Evolutionary conservation across 345 rosid species (phyloP).

Genomic region (rapeseed (Brassica napus)): Da-Ae NC_063442.1:33212501-33213000

Average conservation of each 20-base stretch:
- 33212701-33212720: slow-evolving; percentile 3
- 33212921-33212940: slow-evolving; percentile 69
- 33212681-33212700: slow-evolving; percentile 82
- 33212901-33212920: slow-evolving; percentile 93
- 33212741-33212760: neutral
- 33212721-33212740: slow-evolving; percentile 12
- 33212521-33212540: slow-evolving; percentile 98
- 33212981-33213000: slow-evolving; percentile 81
- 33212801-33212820: slow-evolving; percentile 81
- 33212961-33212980: slow-evolving; percentile 68
- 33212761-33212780: slow-evolving; percentile 57
- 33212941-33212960: slow-evolving; percentile 72
- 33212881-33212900: slow-evolving; percentile 92
- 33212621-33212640: slow-evolving; percentile 77
- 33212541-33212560: slow-evolving; percentile 77
- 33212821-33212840: slow-evolving; percentile 84
- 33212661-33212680: slow-evolving; percentile 89
- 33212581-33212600: slow-evolving; percentile 90
- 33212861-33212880: slow-evolving; percentile 95
- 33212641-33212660: slow-evolving; percentile 89
- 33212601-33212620: slow-evolving; percentile 97
- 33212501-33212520: slow-evolving; percentile 91
- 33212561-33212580: slow-evolving; percentile 91
- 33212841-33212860: slow-evolving; percentile 94
- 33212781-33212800: slow-evolving; percentile 95